These are phyloP conservation scores for Athelia sp. DNA, from an alignment of 1,284 basidiomycete genomes.

Conservation along the genomic window DNA sequence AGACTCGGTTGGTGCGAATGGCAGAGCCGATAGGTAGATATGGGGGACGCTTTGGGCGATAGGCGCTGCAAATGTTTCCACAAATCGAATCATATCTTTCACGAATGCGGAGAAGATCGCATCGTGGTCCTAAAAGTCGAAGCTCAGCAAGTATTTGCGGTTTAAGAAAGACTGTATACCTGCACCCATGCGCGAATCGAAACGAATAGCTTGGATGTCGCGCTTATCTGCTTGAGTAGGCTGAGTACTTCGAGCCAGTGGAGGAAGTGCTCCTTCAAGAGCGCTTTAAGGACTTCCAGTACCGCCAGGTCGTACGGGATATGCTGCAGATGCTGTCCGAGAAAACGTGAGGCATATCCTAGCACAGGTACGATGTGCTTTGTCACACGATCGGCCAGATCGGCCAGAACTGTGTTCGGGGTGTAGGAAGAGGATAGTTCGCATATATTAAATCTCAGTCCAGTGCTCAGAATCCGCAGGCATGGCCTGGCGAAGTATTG, in stretches of 20 bases:
- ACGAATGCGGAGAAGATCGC: slow-evolving; percentile 1
- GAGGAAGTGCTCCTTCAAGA: slow-evolving; percentile 14
- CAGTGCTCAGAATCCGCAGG: slow-evolving; percentile 15
- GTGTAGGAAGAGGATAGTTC: slow-evolving; percentile 20
- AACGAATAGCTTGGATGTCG: not conserved
- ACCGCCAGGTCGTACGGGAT: slow-evolving; percentile 1
- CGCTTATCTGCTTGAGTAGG: slow-evolving; percentile 3
- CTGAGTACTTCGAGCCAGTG: slow-evolving; percentile 21
- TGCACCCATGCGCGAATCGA: slow-evolving; percentile 6
- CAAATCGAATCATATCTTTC: not conserved
- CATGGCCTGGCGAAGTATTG: slow-evolving; percentile 10
- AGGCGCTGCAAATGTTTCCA: not conserved
- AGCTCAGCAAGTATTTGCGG: not conserved
- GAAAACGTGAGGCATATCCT: slow-evolving; percentile 20
- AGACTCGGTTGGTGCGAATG: not conserved
- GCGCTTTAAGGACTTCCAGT: slow-evolving; percentile 5
- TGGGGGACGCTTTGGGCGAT: not conserved
- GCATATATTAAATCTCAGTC: slow-evolving; percentile 27
- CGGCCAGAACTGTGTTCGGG: slow-evolving; percentile 14
- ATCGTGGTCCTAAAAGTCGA: not conserved
- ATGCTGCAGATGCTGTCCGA: slow-evolving; percentile 18
- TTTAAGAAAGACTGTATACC: slow-evolving; percentile 1
- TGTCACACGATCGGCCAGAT: slow-evolving; percentile 7
- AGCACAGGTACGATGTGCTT: slow-evolving; percentile 14
- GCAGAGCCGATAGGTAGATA: not conserved